phyloP scores from a whole-genome alignment of 768 basidiomycete species.

The Naganishia onofrii region DNA sequence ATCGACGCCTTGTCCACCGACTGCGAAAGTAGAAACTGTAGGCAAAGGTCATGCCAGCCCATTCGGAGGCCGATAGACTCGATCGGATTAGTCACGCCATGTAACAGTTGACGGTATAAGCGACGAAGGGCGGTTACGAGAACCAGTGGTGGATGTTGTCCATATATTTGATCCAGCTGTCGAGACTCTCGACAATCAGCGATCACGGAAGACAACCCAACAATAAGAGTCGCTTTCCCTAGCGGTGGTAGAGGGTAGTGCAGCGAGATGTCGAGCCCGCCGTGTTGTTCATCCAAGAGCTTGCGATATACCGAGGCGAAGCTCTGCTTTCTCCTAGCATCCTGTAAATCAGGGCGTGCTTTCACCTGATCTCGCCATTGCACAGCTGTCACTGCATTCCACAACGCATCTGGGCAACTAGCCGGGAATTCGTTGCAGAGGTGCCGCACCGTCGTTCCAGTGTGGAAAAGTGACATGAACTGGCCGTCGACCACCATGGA shows the following conservation, averaged over 20 bases:
- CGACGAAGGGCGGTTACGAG: conserved; percentile 17
- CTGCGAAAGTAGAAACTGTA: conserved; percentile 22
- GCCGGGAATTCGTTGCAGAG: conserved; percentile 25
- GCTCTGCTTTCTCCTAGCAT: not conserved
- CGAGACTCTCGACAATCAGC: conserved; percentile 22
- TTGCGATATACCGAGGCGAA: conserved; percentile 23
- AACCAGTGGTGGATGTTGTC: conserved; percentile 19
- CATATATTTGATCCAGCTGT: conserved; percentile 13
- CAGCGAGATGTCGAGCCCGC: conserved; percentile 9
- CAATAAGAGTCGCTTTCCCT: conserved; percentile 16
- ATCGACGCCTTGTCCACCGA: conserved; percentile 20
- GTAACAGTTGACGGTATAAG: conserved; percentile 17
- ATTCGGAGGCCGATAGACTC: conserved; percentile 12
- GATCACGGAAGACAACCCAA: conserved; percentile 21
- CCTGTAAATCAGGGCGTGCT: not conserved
- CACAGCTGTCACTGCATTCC: conserved; percentile 15
- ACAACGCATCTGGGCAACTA: conserved; percentile 17
- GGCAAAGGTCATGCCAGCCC: conserved; percentile 26
- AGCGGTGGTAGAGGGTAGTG: conserved; percentile 21
- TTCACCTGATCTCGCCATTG: conserved; percentile 24
- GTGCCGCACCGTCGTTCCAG: conserved; percentile 18
- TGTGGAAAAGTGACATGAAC: conserved; percentile 23
- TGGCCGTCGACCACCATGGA: conserved; percentile 30
- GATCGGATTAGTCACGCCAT: conserved; percentile 3
- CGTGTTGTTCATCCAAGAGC: conserved; percentile 20